These are phyloP conservation scores for Pseudocercospora fuligena DNA, from an alignment of 2,329 filamentous ascomycete species.

Conservation along the genomic window DNA sequence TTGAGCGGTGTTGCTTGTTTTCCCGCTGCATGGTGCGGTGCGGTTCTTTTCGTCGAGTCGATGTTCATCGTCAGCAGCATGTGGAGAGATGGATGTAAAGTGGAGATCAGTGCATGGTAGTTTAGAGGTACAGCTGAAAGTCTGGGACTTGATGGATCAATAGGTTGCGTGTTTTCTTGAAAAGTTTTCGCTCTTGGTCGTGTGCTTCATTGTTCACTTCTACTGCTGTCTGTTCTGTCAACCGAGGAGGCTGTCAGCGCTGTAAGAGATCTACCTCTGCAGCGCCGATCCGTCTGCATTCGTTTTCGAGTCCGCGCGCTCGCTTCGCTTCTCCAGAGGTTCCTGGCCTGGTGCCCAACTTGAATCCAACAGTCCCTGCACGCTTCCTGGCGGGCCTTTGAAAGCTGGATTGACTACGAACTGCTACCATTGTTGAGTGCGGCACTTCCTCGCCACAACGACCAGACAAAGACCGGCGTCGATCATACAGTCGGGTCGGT, in stretches of 20 bases:
- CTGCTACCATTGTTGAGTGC: neutral
- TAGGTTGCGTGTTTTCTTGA: no score
- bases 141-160: no score
- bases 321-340: constrained; percentile 8
- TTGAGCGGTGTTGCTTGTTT: neutral
- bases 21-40: neutral
- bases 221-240: neutral
- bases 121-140: no score
- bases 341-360: constrained; percentile 1
- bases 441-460: constrained; percentile 2
- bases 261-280: no score
- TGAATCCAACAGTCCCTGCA: no score
- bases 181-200: neutral
- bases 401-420: neutral
- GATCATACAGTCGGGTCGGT: neutral
- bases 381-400: no score
- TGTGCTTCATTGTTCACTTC: neutral
- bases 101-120: no score
- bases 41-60: neutral
- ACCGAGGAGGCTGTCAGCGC: no score
- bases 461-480: neutral
- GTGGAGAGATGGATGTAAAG: no score
- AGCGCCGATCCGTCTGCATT: neutral
- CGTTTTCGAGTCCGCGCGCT: neutral
- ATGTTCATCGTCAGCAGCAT: no score